Evolutionary conservation across 495 filamentous ascomycete species (phyloP).

Genomic region (Polyplosphaeria fusca): DNA sequence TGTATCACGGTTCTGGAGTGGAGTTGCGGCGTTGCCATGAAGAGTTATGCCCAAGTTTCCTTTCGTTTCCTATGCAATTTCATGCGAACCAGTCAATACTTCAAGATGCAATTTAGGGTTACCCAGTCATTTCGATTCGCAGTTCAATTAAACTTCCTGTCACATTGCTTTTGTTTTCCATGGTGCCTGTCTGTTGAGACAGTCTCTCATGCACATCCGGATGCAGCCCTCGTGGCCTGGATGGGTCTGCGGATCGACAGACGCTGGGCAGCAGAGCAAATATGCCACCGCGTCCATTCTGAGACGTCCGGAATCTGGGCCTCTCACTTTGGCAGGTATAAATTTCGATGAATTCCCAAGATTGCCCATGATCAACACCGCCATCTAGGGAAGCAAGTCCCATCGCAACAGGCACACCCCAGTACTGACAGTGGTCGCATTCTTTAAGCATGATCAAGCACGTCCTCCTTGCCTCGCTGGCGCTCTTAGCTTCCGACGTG

Average conservation of each 20-base stretch:
- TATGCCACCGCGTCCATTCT: conserved; percentile 11
- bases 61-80: no score
- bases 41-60: conserved; percentile 19
- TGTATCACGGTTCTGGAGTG: conserved; percentile 23
- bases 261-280: not conserved
- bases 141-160: conserved; percentile 4
- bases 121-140: no score
- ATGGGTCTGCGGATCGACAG: not conserved
- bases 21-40: conserved; percentile 18
- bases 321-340: conserved; percentile 16
- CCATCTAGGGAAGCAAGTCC: no score
- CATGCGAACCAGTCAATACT: no score
- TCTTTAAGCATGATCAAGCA: no score
- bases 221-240: not conserved
- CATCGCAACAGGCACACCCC: no score
- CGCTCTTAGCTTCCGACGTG: conserved; percentile 18
- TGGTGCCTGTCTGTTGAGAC: conserved; percentile 2
- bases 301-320: conserved; percentile 24
- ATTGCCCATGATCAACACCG: not conserved
- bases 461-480: conserved; percentile 27
- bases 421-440: no score
- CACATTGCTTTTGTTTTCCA: not conserved
- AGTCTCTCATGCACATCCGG: not conserved
- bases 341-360: not conserved
- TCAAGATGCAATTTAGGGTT: no score